Evolutionary conservation across 148 eudicot genomes (phyloP).

Genomic region (Silene uniflora): DNA sequence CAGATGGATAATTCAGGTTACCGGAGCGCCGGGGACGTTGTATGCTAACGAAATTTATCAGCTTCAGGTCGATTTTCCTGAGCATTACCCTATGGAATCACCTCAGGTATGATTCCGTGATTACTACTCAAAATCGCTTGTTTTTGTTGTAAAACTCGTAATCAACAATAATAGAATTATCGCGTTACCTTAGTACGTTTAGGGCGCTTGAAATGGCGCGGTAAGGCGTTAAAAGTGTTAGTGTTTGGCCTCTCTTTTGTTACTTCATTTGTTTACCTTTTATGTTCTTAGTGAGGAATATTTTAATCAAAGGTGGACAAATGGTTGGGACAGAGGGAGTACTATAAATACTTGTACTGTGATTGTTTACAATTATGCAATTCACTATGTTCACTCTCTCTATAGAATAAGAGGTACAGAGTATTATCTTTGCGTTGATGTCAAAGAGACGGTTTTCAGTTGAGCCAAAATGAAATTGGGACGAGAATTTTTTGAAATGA

Average conservation of each 20-base stretch:
- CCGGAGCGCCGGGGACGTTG: constrained; percentile 53
- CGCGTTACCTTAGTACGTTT: no score
- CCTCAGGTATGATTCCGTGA: constrained; percentile 37
- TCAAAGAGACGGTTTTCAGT: neutral
- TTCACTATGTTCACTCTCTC: no score
- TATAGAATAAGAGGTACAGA: no score
- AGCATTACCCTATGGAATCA: constrained; percentile 66
- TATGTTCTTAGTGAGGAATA: neutral
- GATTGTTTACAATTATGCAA: no score
- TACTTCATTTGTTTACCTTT: neutral
- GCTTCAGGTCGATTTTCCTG: constrained; percentile 61
- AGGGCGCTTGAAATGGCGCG: no score
- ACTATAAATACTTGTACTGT: no score
- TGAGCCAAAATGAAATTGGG: neutral
- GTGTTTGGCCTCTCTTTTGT: neutral
- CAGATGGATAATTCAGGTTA: constrained; percentile 52
- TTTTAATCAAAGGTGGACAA: no score
- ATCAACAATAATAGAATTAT: no score
- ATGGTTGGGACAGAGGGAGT: neutral
- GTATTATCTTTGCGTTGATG: no score
- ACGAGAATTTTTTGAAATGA: neutral
- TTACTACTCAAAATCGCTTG: no score
- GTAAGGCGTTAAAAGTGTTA: no score
- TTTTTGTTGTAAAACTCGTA: no score
- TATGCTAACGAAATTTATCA: constrained; percentile 44